Base-by-base conservation (phyloP, 352 stramenopile species). In the Vaucheria bursata region DNA sequence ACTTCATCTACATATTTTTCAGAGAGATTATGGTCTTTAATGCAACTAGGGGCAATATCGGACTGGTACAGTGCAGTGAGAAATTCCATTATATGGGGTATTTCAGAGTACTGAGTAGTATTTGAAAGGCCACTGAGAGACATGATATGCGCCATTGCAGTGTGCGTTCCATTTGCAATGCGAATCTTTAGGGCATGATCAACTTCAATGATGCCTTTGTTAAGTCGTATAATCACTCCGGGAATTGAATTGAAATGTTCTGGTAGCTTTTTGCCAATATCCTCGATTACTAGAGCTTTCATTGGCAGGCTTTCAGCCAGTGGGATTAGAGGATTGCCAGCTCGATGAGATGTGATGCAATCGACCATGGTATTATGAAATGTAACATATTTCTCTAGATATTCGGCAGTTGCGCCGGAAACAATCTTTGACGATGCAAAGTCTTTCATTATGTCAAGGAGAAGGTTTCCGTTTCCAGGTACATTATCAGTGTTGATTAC, bases 111-210 rank as follows among this genome's bases (percentile, higher is more conserved):
- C n/a, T 18, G 39, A 4, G 39, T 29, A 53, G 66, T 72, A 32
- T 67, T 50, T 0, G n/a, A 18, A 66, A 73, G 68, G 50, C 88
- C 86, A 7, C 80, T 79, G 3, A 93, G 78, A 1, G 87, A 87
- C 50, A 92, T 50, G 53, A 88, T 38, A 76, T 96, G 91, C 29
- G 94, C 91, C 73, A 95, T 88, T 0, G 93, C 91, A 3, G 91
- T 94, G 85, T 96, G 88, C 32, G 92, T 94, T 0, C 88, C 91
- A 83, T 97, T 97, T 52, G 89, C 91, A 12, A 97, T 83, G 29
- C 87, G 84, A 4, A 97, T 85, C 84, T 97, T 97, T 5, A 96
- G 85, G n/a, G 88, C 74, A 77, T 96, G 88, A 76, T 97, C 91
- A 7, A 45, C 40, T 2, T 34, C 36, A 37, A 82, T 74, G 34